phyloP scores from a whole-genome alignment of 768 basidiomycete species.

The Boletus coccyginus region DNA sequence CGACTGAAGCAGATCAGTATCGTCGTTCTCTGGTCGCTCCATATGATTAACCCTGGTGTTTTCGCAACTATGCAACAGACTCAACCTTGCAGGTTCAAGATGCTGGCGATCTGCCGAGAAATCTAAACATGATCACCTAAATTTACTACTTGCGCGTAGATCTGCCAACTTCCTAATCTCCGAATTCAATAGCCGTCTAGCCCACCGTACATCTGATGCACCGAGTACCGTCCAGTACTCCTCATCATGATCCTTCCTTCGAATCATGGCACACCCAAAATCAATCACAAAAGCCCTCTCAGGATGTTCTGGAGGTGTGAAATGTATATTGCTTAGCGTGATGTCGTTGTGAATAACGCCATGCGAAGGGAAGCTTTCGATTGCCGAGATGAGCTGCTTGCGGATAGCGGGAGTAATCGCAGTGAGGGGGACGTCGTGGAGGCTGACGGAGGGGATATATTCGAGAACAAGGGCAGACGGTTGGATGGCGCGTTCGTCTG shows the following conservation, averaged over 20 bases:
- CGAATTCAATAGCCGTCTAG: background rate
- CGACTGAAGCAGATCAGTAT: too few species aligned
- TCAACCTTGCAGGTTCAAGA: too few species aligned
- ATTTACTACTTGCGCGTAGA: background rate
- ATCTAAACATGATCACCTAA: background rate
- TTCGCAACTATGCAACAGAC: too few species aligned
- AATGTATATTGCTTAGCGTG: background rate
- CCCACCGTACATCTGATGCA: background rate
- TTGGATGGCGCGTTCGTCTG: conserved; percentile 1
- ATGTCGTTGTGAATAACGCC: conserved; percentile 2
- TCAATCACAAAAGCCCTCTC: background rate
- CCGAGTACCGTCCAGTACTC: background rate
- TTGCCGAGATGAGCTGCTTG: background rate
- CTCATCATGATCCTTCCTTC: background rate
- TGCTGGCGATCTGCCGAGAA: too few species aligned
- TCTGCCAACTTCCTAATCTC: background rate
- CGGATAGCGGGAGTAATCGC: background rate
- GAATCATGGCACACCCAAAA: background rate
- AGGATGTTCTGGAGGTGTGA: background rate
- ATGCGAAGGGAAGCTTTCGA: background rate
- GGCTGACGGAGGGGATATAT: conserved; percentile 3
- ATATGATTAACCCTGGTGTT: too few species aligned
- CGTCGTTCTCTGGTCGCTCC: too few species aligned
- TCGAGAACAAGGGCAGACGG: conserved; percentile 1
- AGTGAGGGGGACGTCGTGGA: background rate